A percentile compares a stretch with the other conserved stretches of the same genome.
These are phyloP conservation scores for Cajanus cajan DNA, from an alignment of 306 rosid species.

Conservation along the genomic window DNA sequence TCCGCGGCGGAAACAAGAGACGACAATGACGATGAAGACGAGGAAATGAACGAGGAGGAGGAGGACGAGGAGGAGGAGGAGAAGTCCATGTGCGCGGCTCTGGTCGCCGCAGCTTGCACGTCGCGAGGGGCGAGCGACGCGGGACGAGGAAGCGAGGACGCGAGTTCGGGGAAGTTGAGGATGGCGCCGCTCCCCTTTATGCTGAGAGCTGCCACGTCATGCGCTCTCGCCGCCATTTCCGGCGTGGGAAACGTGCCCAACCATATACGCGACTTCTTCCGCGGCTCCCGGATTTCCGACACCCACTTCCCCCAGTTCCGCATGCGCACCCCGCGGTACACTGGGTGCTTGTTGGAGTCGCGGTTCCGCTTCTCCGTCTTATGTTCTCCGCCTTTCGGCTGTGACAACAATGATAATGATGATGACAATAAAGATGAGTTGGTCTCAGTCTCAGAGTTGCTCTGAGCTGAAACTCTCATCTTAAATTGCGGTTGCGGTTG, in stretches of 20 bases:
- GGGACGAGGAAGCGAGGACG: constrained; percentile 67
- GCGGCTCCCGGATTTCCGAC: constrained; percentile 94
- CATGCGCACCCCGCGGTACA: constrained; percentile 87
- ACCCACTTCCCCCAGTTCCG: constrained; percentile 99
- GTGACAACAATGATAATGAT: not conserved
- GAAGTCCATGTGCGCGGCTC: constrained; percentile 74
- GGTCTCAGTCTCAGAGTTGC: constrained; percentile 49
- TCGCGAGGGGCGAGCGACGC: constrained; percentile 66
- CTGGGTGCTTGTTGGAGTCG: constrained; percentile 58
- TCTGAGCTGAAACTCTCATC: constrained; percentile 36
- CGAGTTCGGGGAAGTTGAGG: constrained; percentile 82
- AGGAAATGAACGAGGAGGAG: too few species aligned
- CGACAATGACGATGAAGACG: not conserved
- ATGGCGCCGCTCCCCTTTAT: constrained; percentile 72
- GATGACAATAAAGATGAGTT: constrained; percentile 43
- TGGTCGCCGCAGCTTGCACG: constrained; percentile 74
- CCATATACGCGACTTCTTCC: constrained; percentile 97
- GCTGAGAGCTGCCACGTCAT: constrained; percentile 85
- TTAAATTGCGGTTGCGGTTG: too few species aligned
- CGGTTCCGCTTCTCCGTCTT: constrained; percentile 40
- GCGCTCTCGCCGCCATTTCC: constrained; percentile 97
- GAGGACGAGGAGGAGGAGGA: not conserved
- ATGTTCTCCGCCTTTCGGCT: too few species aligned
- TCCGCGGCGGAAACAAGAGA: constrained; percentile 40
- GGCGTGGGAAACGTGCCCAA: constrained; percentile 85